Evolutionary conservation across 1,284 basidiomycete genomes (phyloP), one percentile per base, ranked within the genome.

Genomic region (Abortiporus biennis): DNA sequence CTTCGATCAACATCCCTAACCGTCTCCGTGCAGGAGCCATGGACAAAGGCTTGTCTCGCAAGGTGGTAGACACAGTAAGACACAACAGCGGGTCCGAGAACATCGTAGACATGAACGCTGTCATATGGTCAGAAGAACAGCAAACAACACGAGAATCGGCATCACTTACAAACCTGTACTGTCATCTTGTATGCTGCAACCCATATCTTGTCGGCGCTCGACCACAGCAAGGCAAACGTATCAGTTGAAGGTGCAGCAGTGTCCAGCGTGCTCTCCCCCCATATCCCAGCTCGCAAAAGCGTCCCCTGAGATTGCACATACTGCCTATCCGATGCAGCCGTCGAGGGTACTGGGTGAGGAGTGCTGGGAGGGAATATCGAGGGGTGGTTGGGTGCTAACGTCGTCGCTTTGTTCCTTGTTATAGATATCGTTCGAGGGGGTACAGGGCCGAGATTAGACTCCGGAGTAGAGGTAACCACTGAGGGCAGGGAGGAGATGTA

Each of bases 261-360:
- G 6, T 43, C 50, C 19, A 47, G n/a, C 24, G 59, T 51, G 40
- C 66, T 69, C 44, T 78, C 76, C 17, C 85, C 85, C 86, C 86
- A 91, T 33, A 84, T 78, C 33, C 71, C 73, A 1, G 81, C 76
- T 40, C 80, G 69, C 5, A 92, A 69, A 6, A 78, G 63, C 0
- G 85, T 82, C 1, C 91, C 91, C 51, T 92, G 87, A 0, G 86
- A 71, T 36, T 76, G 74, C 1, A 80, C 77, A 56, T 92, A 93
- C 54, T 78, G 73, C 36, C 75, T 71, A 57, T 92, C 87, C 8
- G 70, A 68, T 21, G 82, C 80, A 0, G 72, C 67, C 29, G 83
- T 81, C 1, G 72, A 68, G 1, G 87, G 87, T 19, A 78, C 78
- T 1, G 87, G 87, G 56, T 81, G 80, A 0, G 87, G 86, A 0